Conservation (phyloP, 192 early-diverging fungal species). For the Coemansia sp. region DNA sequence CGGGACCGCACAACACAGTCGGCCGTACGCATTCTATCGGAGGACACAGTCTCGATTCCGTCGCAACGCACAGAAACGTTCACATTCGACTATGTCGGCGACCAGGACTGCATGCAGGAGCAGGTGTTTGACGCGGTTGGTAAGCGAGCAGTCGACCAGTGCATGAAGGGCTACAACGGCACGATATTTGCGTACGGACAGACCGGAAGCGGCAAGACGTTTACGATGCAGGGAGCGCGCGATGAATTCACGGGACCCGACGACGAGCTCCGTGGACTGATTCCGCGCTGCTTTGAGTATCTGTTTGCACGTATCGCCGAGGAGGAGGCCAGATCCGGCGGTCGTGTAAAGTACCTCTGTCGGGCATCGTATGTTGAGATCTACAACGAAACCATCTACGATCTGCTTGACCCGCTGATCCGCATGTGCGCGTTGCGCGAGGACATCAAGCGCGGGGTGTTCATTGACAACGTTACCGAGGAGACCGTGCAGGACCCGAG, state of each 20-base stretch:
- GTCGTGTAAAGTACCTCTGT: constrained; percentile 70
- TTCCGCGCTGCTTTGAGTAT: constrained; percentile 64
- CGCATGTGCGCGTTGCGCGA: constrained; percentile 61
- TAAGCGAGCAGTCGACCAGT: constrained; percentile 63
- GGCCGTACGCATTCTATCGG: constrained; percentile 49
- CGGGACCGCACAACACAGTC: constrained; percentile 45
- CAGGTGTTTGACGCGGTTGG: constrained; percentile 58
- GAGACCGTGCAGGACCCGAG: constrained; percentile 62
- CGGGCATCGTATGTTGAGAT: constrained; percentile 90
- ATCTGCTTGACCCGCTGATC: constrained; percentile 72
- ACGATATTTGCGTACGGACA: constrained; percentile 77
- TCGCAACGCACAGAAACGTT: constrained; percentile 62
- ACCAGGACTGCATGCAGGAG: constrained; percentile 54
- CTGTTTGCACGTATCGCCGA: constrained; percentile 60
- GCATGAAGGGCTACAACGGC: constrained; percentile 72
- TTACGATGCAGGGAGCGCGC: constrained; percentile 79
- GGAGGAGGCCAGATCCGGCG: constrained; percentile 51
- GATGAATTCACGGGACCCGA: constrained; percentile 70
- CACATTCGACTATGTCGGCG: constrained; percentile 67
- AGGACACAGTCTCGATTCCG: constrained; percentile 52
- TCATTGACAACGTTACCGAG: constrained; percentile 66
- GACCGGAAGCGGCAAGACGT: constrained; percentile 75
- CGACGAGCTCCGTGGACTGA: constrained; percentile 66
- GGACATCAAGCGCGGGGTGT: constrained; percentile 67
- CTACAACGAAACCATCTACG: constrained; percentile 91